These are phyloP conservation scores for Pyrenula massariospora DNA, from an alignment of 495 filamentous ascomycete genomes.

Conservation along the genomic window DNA sequence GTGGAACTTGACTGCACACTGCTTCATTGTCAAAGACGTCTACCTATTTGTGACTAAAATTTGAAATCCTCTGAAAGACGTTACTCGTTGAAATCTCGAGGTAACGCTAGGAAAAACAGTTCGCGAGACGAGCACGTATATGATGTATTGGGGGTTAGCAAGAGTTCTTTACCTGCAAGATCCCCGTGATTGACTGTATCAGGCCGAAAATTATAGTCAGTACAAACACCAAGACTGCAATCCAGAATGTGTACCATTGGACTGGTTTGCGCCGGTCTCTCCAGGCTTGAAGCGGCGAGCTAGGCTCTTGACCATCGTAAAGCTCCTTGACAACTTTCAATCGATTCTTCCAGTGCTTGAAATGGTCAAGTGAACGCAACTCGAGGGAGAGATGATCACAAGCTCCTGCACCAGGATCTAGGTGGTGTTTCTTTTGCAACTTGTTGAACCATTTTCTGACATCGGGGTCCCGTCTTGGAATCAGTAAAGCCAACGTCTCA, in stretches of 20 bases:
- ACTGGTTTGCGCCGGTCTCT: conserved; percentile 13
- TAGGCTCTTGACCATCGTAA: conserved; percentile 11
- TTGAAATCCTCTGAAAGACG: too few relatives aligned
- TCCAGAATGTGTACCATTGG: conserved; percentile 22
- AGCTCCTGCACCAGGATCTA: conserved; percentile 6
- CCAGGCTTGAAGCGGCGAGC: conserved; percentile 10
- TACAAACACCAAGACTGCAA: conserved; percentile 11
- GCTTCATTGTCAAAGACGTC: neutral
- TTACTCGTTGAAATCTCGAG: neutral
- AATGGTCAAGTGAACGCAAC: conserved; percentile 5
- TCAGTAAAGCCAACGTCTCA: conserved; percentile 11
- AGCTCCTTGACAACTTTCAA: conserved; percentile 7
- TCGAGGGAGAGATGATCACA: neutral
- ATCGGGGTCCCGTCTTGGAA: conserved; percentile 8
- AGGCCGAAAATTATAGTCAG: conserved; percentile 18
- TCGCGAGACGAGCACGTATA: neutral
- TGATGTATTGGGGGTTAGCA: neutral
- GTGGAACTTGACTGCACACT: neutral
- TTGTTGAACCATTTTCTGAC: conserved; percentile 8
- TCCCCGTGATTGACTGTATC: conserved; percentile 12
- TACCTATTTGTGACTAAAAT: too few relatives aligned
- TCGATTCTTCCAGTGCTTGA: conserved; percentile 9
- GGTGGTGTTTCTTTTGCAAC: conserved; percentile 2
- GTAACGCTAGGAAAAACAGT: neutral
- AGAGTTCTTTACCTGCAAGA: conserved; percentile 1